Evolutionary conservation across 2,329 filamentous ascomycete genomes (phyloP), one percentile per base, ranked within the genome.

Genomic region (Pseudopyricularia cyperi): DNA sequence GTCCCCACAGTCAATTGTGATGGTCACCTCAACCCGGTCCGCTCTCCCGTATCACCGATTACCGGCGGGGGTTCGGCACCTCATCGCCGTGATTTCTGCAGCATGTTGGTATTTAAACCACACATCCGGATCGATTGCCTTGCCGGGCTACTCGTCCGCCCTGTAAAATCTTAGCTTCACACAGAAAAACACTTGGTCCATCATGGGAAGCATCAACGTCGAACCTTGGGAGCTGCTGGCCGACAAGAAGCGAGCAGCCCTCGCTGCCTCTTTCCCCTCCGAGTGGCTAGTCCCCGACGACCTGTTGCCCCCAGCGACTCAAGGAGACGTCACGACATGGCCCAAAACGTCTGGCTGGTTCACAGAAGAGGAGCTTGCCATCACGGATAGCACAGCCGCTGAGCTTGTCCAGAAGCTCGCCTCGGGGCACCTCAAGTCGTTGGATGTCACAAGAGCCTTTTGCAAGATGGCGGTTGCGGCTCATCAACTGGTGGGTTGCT

Each of bases 301-400:
- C 48, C 63, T 80, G 44, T 59, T 82, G 1, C 80, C 81, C 2
- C 68, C 74, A 1, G 69, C 71, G 0, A 68, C 70, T 33, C 73
- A 79, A 58, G 66, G 74, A 46, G 72, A 83, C 58, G 75, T 85
- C 15, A 77, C 74, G 0, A 57, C 57, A 3, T 83, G 80, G 64
- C 78, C 80, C 59, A 59, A 67, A 50, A 60, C 61, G 0, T 84
- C 78, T 1, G 79, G 78, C 2, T 81, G 80, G 71, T 81, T 85
- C 56, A 78, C 71, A 1, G 32, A 54, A 2, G 60, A 68, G 14
- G 69, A 71, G 57, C 60, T 71, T 1, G 57, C 58, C 52, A 70
- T 71, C 53, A 71, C 68, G 7, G 57, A 63, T 32, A 55, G 55
- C 32, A 61, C 61, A 0, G 67, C 63, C 4, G 24, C 61, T 2